Base-by-base conservation (phyloP, 257 asterid species). In the Anisodus acutangulus region DNA sequence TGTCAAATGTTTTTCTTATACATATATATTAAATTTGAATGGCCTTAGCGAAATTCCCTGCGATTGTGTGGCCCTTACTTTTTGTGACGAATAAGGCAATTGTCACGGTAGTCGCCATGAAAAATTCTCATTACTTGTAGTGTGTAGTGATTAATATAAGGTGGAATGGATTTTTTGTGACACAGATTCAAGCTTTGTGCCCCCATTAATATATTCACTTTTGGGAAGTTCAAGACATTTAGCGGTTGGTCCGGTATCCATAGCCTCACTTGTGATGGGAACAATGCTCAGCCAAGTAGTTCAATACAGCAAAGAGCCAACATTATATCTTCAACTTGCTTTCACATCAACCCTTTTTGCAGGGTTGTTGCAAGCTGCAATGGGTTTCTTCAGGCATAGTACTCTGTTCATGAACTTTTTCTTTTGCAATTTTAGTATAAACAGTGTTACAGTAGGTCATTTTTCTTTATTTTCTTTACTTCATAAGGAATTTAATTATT, bases 201-300 rank as follows among this genome's bases (percentile, higher is more conserved):
- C 98, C 3, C 98, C 98, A 4, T 71, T 95, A 91, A 86, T 95
- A 79, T 95, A 95, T 49, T 89, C 98, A 3, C 87, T 94, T 72
- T 96, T 95, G n/a, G 98, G 98, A 81, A 95, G 98, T 85, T 95
- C 98, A 8, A 91, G 90, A 53, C 97, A 95, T 83, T 88, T 95
- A 4, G 97, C 97, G 0, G 98, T 95, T 7, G 98, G 98, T 6
- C 97, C 98, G 0, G 97, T 94, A 41, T 94, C 98, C 6, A 93
- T 95, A 85, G 97, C 97, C 49, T 95, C 98, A 57, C 97, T 95
- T 31, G 98, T 95, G 4, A 94, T 94, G 98, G 98, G 98, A 26
- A 92, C 98, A 19, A 95, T 94, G 98, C 92, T 95, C 8, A 90
- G 86, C 51, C 94, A 94, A 83, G 87, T 82, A 1, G 95, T 94